Conservation (phyloP, 306 rosid genomes). For the Rosa chinensis region DNA sequence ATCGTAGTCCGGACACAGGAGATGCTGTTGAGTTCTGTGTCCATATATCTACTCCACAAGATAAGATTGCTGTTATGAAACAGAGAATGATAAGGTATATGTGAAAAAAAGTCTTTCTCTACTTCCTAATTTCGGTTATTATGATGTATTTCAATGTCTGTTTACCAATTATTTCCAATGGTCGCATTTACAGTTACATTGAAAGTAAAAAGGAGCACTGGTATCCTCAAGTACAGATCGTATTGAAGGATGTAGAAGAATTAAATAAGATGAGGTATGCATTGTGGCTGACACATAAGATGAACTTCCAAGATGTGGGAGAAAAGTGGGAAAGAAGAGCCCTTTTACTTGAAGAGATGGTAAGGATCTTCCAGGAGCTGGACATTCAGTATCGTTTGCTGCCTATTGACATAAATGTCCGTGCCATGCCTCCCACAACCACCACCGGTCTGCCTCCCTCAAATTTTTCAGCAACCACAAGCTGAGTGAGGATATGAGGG, state of each 20-base stretch:
- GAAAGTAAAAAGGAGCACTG: constrained; percentile 88
- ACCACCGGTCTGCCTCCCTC: constrained; percentile 56
- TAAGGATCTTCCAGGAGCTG: constrained; percentile 64
- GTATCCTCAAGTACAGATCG: constrained; percentile 58
- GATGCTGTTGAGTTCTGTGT: constrained; percentile 67
- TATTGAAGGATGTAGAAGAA: constrained; percentile 55
- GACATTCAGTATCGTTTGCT: constrained; percentile 74
- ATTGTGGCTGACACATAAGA: constrained; percentile 70
- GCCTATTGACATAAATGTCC: constrained; percentile 64
- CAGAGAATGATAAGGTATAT: constrained; percentile 67
- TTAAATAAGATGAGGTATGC: constrained; percentile 54
- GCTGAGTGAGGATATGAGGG: constrained; percentile 28
- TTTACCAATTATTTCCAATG: constrained; percentile 7
- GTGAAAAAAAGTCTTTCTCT: background rate
- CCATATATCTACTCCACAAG: constrained; percentile 75
- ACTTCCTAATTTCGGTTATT: background rate
- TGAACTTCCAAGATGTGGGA: constrained; percentile 84
- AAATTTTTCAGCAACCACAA: constrained; percentile 38
- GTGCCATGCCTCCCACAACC: constrained; percentile 47
- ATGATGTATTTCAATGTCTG: background rate
- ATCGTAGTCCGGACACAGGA: constrained; percentile 94
- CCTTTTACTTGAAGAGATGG: constrained; percentile 67
- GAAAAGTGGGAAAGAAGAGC: constrained; percentile 68
- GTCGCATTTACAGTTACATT: constrained; percentile 52
- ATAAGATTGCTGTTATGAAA: constrained; percentile 51